These are phyloP conservation scores for Cyclotella sp. DNA, from an alignment of 108 stramenopile species.

Conservation along the genomic window DNA sequence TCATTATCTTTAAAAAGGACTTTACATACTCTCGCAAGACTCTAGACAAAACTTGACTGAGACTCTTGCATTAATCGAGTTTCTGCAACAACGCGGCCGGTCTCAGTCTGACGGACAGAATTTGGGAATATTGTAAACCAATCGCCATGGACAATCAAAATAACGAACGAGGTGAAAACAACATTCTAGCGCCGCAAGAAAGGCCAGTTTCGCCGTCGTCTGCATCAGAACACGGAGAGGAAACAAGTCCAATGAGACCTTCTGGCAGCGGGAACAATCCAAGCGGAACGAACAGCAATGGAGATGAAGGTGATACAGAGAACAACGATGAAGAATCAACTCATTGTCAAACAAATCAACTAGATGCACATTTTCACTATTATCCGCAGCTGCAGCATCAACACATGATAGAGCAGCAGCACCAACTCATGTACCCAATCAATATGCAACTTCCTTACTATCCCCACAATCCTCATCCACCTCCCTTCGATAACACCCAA, in stretches of 20 bases:
- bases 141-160: neutral
- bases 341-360: neutral
- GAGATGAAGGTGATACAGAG: neutral
- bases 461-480: neutral
- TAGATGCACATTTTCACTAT: neutral
- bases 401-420: neutral
- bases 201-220: slow-evolving; percentile 19
- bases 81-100: no score
- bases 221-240: slow-evolving; percentile 7
- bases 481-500: neutral
- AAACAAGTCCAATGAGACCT: neutral
- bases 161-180: neutral
- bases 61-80: no score
- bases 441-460: slow-evolving; percentile 14
- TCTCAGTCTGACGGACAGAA: no score
- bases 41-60: no score
- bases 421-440: slow-evolving; percentile 4
- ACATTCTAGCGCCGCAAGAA: slow-evolving; percentile 6
- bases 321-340: neutral
- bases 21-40: no score
- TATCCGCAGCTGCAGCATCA: neutral
- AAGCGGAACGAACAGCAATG: neutral
- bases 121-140: neutral
- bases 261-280: neutral
- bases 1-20: no score